Evolutionary conservation across 495 filamentous ascomycete species (phyloP).

Genomic region (Aspergillus hancockii): DNA sequence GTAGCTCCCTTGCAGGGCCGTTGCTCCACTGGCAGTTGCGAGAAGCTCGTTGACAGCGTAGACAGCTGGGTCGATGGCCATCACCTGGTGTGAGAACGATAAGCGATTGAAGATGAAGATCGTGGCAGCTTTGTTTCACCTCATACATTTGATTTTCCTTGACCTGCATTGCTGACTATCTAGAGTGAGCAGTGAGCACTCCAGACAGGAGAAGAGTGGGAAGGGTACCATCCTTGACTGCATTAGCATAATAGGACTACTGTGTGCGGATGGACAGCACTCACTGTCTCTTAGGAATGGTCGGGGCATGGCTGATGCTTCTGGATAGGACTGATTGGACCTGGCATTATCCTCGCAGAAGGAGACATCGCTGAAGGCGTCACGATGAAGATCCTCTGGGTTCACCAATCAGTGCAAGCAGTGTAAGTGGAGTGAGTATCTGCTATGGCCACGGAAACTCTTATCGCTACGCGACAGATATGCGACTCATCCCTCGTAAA

Average conservation of each 20-base stretch:
- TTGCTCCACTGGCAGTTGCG: constrained; percentile 25
- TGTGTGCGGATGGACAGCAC: neutral
- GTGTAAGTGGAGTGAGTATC: neutral
- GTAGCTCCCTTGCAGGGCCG: neutral
- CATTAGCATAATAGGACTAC: neutral
- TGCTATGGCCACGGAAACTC: neutral
- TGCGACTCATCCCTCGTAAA: too few relatives aligned
- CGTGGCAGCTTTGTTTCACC: neutral
- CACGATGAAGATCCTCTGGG: neutral
- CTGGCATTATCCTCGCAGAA: neutral
- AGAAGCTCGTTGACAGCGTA: constrained; percentile 23
- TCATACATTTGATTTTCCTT: constrained; percentile 34
- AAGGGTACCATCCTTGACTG: neutral
- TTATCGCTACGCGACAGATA: neutral
- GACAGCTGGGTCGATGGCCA: constrained; percentile 26
- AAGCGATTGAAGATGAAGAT: neutral
- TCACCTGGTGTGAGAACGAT: constrained; percentile 22
- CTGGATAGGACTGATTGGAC: neutral
- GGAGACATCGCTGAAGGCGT: neutral
- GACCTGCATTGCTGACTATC: constrained; percentile 30
- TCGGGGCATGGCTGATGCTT: neutral
- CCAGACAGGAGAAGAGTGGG: neutral
- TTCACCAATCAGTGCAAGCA: too few relatives aligned
- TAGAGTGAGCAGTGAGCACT: neutral
- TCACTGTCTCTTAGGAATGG: neutral